Conservation (phyloP, 805 yeast genomes). For the Metschnikowia henanensis region DNA sequence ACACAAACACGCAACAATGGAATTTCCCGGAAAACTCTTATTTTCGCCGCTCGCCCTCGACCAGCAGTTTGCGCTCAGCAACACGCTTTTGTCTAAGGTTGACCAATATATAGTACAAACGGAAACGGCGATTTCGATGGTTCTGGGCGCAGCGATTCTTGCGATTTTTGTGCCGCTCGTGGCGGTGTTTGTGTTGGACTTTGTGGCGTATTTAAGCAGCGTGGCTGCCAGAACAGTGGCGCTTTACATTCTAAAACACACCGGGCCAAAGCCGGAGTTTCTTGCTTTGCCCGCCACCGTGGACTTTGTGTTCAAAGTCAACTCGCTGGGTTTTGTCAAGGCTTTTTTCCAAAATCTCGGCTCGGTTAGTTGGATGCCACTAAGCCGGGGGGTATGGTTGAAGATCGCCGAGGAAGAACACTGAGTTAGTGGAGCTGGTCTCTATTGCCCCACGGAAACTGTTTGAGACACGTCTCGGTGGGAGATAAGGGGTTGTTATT, state of each 20-base stretch:
- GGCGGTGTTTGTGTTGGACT: conserved; percentile 2
- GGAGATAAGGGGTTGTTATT: no score
- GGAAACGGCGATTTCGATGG: conserved; percentile 4
- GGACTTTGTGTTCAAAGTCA: conserved; percentile 3
- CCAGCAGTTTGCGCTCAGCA: background rate
- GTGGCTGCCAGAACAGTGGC: background rate
- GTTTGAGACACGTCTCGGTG: no score
- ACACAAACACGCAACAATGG: no score
- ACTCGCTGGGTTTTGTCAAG: conserved; percentile 2
- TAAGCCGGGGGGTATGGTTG: conserved; percentile 4
- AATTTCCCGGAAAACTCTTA: background rate
- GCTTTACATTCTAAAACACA: background rate
- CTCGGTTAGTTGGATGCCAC: background rate
- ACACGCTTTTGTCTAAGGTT: background rate
- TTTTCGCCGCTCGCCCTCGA: background rate
- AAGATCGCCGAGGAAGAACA: conserved; percentile 6
- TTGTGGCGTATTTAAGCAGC: conserved; percentile 5
- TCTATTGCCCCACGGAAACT: background rate
- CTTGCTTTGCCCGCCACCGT: background rate
- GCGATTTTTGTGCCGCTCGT: conserved; percentile 4
- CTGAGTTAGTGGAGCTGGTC: background rate
- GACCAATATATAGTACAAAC: background rate
- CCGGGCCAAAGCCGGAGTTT: background rate
- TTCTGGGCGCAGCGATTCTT: conserved; percentile 6
- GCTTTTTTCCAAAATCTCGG: background rate